A percentile compares a stretch with the other conserved stretches of the same genome.
phyloP scores from a whole-genome alignment of 768 basidiomycete genomes.

The Sporobolomyces pararoseus region DNA sequence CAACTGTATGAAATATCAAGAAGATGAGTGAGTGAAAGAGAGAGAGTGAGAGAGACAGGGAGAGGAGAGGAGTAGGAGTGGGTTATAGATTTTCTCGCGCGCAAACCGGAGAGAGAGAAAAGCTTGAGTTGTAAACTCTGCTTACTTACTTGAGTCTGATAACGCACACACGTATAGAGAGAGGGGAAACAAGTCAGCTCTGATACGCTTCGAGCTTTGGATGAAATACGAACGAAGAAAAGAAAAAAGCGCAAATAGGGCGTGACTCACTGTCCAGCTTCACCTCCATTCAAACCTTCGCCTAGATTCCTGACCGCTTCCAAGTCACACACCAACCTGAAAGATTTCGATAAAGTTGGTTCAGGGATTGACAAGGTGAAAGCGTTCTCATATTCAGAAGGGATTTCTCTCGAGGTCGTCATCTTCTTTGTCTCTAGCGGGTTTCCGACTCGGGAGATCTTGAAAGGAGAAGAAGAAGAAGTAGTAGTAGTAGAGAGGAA shows the following conservation, averaged over 20 bases:
- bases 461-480: too few relatives aligned
- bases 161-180: too few relatives aligned
- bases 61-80: neutral
- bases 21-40: neutral
- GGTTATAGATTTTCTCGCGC: too few relatives aligned
- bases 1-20: too few relatives aligned
- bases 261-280: constrained; percentile 33
- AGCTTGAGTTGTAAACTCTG: too few relatives aligned
- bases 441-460: too few relatives aligned
- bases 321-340: constrained; percentile 33
- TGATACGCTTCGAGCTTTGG: too few relatives aligned
- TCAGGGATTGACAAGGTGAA: constrained; percentile 18
- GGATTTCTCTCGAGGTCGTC: neutral
- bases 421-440: too few relatives aligned
- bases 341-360: constrained; percentile 9
- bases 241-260: neutral
- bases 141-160: too few relatives aligned
- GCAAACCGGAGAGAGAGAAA: too few relatives aligned
- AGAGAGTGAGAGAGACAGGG: neutral
- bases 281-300: constrained; percentile 22
- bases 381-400: neutral
- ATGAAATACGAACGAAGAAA: neutral
- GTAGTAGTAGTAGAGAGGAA: too few relatives aligned
- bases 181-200: too few relatives aligned
- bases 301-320: constrained; percentile 29